These are phyloP conservation scores for Aspergillus alliaceus DNA, from an alignment of 2,329 filamentous ascomycete species.

Conservation along the genomic window DNA sequence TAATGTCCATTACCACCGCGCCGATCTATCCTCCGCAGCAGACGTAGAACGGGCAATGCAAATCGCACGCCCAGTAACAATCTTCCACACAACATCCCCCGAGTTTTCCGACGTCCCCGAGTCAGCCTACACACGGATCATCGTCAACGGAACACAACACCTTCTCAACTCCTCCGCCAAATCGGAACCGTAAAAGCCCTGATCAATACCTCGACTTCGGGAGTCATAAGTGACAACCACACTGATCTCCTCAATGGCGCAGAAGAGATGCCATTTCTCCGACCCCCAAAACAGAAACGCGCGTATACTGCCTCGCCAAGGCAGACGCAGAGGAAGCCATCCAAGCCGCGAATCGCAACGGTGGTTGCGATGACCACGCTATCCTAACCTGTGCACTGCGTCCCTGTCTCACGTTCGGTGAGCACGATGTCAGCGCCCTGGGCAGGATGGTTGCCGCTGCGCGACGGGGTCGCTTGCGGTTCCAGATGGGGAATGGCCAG, in stretches of 20 bases:
- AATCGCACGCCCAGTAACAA: neutral
- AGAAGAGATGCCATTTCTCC: conserved; percentile 1
- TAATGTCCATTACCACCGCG: conserved; percentile 4
- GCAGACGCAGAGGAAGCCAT: conserved; percentile 6
- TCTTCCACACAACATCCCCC: conserved; percentile 11
- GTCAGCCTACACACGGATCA: neutral
- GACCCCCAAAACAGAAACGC: conserved; percentile 2
- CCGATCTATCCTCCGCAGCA: neutral
- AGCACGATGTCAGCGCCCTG: conserved; percentile 1
- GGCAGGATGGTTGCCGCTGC: conserved; percentile 6
- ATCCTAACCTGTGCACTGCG: conserved; percentile 4
- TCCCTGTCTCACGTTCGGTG: conserved; percentile 1
- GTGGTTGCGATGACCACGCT: neutral
- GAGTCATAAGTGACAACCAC: conserved; percentile 9
- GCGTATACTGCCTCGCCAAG: conserved; percentile 6
- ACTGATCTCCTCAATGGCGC: conserved; percentile 1
- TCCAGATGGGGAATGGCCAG: conserved; percentile 6
- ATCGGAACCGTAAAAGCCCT: neutral
- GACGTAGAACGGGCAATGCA: conserved; percentile 5
- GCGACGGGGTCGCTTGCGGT: neutral
- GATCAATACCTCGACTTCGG: conserved; percentile 7
- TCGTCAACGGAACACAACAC: neutral
- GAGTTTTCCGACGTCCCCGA: conserved; percentile 5
- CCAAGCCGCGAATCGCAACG: conserved; percentile 5
- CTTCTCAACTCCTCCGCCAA: neutral